These are phyloP conservation scores for Dendrobium huoshanense DNA, from an alignment of 106 monocot genomes.

Conservation along the genomic window DNA sequence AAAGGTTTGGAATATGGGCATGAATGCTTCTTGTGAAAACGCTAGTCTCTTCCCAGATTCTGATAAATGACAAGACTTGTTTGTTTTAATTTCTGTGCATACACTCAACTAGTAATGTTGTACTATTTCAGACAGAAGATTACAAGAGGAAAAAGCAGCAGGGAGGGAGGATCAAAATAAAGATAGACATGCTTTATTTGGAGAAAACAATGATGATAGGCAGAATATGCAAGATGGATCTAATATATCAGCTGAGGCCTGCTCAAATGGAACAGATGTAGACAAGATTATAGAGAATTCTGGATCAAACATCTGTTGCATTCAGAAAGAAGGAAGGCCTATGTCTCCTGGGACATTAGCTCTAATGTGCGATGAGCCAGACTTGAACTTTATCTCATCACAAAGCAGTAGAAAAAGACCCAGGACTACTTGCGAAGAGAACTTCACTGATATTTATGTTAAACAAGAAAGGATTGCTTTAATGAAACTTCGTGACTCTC, in stretches of 20 bases:
- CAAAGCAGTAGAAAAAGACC: conserved; percentile 13
- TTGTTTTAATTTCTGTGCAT: neutral
- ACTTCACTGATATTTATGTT: conserved; percentile 37
- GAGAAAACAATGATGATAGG: neutral
- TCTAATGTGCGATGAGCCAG: conserved; percentile 71
- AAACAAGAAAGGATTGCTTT: conserved; percentile 60
- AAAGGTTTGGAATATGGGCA: too few relatives aligned
- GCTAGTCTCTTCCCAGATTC: neutral
- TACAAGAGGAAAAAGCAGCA: neutral
- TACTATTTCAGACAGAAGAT: neutral
- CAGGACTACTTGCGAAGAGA: conserved; percentile 22
- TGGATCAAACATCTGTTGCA: conserved; percentile 22
- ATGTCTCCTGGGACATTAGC: conserved; percentile 73
- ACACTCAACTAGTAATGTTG: neutral
- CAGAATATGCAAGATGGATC: neutral
- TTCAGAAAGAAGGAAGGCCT: conserved; percentile 33
- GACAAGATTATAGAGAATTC: conserved; percentile 30
- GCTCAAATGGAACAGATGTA: conserved; percentile 8
- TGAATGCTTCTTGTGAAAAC: neutral
- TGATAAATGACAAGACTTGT: neutral
- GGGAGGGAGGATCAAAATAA: neutral
- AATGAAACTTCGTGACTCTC: conserved; percentile 49
- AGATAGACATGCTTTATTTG: neutral
- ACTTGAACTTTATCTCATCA: conserved; percentile 44
- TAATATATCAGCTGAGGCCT: neutral